These are phyloP conservation scores for Boletus smithii DNA, from an alignment of 1,284 basidiomycete species.

Conservation along the genomic window DNA sequence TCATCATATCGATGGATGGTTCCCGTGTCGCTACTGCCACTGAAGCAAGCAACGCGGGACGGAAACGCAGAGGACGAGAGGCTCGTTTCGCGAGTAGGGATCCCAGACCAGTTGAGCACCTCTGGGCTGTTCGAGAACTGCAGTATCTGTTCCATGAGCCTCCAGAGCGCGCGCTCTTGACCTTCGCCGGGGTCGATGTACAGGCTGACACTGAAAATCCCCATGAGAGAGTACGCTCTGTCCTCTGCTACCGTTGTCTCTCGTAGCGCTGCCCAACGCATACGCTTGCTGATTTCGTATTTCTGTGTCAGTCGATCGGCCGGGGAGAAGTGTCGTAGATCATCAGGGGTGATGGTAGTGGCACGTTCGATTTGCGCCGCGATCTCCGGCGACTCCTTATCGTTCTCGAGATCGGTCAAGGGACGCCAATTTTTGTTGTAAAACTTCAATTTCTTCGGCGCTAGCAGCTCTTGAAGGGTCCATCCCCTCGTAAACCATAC, in stretches of 20 bases:
- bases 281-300: constrained; percentile 1
- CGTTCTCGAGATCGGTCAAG: neutral
- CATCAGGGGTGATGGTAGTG: neutral
- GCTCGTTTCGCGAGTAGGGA: neutral
- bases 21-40: neutral
- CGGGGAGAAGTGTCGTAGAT: neutral
- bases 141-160: neutral
- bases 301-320: neutral
- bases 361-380: neutral
- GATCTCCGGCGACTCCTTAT: neutral
- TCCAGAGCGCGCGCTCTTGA: neutral
- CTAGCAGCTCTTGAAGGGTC: neutral
- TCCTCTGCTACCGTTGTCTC: neutral
- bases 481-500: neutral
- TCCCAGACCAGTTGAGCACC: neutral
- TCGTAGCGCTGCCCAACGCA: neutral
- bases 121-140: constrained; percentile 1
- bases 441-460: neutral
- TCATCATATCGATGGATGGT: neutral
- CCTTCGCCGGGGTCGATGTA: neutral
- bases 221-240: neutral
- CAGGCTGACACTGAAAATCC: neutral
- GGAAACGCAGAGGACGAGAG: neutral
- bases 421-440: neutral
- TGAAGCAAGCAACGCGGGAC: neutral